A percentile compares a stretch with the other conserved stretches of the same genome.
Conservation (phyloP, 1,284 basidiomycete species). For the Ganoderma meredithae region DNA sequence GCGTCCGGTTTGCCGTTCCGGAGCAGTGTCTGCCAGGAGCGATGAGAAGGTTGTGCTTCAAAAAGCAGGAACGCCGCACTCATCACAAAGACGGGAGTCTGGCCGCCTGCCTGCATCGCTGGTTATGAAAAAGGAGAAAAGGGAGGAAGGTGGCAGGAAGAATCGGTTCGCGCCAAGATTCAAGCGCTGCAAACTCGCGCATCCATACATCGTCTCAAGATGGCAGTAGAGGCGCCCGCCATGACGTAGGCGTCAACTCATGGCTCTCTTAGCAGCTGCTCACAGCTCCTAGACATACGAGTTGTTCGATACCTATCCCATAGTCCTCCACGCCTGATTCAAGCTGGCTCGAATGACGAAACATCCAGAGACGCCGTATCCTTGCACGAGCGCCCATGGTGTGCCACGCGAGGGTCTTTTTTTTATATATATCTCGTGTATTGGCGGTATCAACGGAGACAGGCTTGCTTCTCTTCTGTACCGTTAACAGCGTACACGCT, state of each 20-base stretch:
- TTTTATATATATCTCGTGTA: too few species aligned
- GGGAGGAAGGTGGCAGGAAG: background rate
- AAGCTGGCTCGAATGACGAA: too few species aligned
- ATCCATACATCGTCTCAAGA: background rate
- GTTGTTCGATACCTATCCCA: too few species aligned
- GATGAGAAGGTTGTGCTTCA: background rate
- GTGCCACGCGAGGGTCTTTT: too few species aligned
- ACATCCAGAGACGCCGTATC: too few species aligned
- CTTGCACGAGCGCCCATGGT: too few species aligned
- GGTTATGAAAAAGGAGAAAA: background rate
- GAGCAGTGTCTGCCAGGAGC: constrained; percentile 79
- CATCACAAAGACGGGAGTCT: constrained; percentile 81
- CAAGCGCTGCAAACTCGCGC: background rate
- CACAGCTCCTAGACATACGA: too few species aligned
- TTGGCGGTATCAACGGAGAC: too few species aligned
- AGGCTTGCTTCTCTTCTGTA: too few species aligned
- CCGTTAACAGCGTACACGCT: too few species aligned
- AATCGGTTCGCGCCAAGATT: background rate
- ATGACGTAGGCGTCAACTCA: background rate
- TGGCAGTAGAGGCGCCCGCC: background rate
- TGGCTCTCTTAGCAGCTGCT: too few species aligned
- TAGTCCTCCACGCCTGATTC: too few species aligned
- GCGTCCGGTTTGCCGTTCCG: constrained; percentile 91
- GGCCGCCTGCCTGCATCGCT: constrained; percentile 54
- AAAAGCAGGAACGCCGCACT: constrained; percentile 49